A percentile compares a stretch with the other conserved stretches of the same genome.
Conservation (phyloP, 148 eudicot species). For the Cornus kousa region DNA sequence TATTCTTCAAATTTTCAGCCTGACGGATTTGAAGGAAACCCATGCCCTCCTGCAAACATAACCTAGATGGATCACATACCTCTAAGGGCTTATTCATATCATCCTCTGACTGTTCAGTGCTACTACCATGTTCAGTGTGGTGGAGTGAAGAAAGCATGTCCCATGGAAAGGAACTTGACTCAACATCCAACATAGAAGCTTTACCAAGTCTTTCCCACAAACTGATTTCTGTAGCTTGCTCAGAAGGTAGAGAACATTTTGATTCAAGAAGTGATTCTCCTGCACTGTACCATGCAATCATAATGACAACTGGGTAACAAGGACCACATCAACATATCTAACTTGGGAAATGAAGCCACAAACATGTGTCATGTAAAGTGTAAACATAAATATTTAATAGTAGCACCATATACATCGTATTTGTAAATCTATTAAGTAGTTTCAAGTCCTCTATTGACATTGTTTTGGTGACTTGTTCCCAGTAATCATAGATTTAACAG, state of each 20-base stretch:
- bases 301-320: too few species aligned
- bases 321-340: too few species aligned
- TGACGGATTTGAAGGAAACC: neutral
- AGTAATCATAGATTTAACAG: too few species aligned
- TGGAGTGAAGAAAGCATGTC: conserved; percentile 90
- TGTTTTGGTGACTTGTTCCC: too few species aligned
- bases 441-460: too few species aligned
- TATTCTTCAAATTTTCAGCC: neutral
- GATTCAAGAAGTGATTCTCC: conserved; percentile 51
- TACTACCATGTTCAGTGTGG: conserved; percentile 83
- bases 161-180: conserved; percentile 86
- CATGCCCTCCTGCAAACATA: neutral
- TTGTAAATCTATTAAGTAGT: too few species aligned
- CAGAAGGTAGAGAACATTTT: conserved; percentile 38
- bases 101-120: conserved; percentile 86
- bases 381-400: too few species aligned
- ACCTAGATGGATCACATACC: conserved; percentile 41
- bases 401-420: too few species aligned
- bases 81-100: conserved; percentile 81
- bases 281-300: conserved; percentile 45
- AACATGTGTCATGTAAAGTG: too few species aligned
- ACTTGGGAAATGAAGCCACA: too few species aligned
- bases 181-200: conserved; percentile 83
- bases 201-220: conserved; percentile 93
- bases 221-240: conserved; percentile 60